phyloP scores from a whole-genome alignment of 768 basidiomycete species.

The Tephrocybe sp. region DNA sequence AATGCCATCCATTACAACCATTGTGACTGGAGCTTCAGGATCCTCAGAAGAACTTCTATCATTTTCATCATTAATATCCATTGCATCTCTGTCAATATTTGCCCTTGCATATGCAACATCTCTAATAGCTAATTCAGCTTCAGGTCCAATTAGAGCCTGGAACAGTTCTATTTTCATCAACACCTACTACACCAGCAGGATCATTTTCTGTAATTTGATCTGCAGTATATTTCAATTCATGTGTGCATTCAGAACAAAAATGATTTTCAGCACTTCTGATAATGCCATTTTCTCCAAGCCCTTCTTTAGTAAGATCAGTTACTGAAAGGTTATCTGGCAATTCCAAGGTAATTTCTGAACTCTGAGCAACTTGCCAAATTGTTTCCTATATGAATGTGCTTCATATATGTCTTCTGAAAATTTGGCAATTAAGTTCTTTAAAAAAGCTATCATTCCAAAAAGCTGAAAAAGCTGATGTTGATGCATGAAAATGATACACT shows the following conservation, averaged over 20 bases:
- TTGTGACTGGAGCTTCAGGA: not conserved
- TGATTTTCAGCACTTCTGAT: too few relatives aligned
- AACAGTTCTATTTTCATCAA: conserved; percentile 14
- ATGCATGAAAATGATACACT: too few relatives aligned
- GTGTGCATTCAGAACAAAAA: not conserved
- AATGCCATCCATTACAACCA: conserved; percentile 5
- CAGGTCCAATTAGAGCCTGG: not conserved
- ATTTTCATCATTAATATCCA: conserved; percentile 2
- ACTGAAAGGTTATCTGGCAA: not conserved
- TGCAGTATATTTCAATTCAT: not conserved
- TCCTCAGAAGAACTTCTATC: too few relatives aligned
- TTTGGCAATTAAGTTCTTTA: too few relatives aligned
- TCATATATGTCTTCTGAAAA: too few relatives aligned
- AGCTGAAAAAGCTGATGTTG: too few relatives aligned
- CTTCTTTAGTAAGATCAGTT: not conserved
- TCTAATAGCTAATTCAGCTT: not conserved
- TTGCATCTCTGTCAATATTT: not conserved
- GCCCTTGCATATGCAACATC: not conserved
- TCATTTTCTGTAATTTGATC: not conserved
- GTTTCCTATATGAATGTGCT: too few relatives aligned
- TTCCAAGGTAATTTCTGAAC: not conserved
- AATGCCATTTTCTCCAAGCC: not conserved
- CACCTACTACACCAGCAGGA: too few relatives aligned
- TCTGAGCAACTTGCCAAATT: too few relatives aligned
- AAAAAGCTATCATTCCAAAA: too few relatives aligned